Conservation (phyloP, 306 rosid genomes). For the Quillaja saponaria region DNA sequence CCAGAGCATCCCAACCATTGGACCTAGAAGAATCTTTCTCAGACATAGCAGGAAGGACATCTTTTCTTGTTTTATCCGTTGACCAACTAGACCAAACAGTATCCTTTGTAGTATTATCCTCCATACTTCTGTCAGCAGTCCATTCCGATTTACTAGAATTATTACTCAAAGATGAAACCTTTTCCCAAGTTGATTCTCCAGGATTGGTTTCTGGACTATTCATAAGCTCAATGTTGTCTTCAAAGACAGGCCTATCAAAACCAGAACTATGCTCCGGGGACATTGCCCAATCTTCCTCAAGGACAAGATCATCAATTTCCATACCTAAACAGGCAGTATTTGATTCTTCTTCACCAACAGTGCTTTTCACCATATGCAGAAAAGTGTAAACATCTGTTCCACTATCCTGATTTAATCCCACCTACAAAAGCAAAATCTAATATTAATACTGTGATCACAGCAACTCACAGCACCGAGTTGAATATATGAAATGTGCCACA, state of each 20-base stretch:
- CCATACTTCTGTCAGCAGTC: no score
- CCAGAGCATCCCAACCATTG: slow-evolving; percentile 34
- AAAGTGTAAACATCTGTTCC: slow-evolving; percentile 73
- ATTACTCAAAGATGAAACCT: slow-evolving; percentile 24
- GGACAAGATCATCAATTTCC: slow-evolving; percentile 68
- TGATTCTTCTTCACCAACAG: slow-evolving; percentile 53
- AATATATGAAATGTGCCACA: no score
- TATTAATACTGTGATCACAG: slow-evolving; percentile 14
- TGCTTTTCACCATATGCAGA: slow-evolving; percentile 60
- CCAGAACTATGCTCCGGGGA: slow-evolving; percentile 63
- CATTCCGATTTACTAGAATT: slow-evolving; percentile 13
- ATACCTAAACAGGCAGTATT: slow-evolving; percentile 67
- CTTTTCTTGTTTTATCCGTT: background rate
- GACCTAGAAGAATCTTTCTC: slow-evolving; percentile 18
- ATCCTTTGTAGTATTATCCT: slow-evolving; percentile 22
- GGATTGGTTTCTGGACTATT: slow-evolving; percentile 28
- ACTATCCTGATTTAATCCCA: slow-evolving; percentile 49
- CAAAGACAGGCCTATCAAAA: slow-evolving; percentile 69
- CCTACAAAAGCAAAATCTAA: slow-evolving; percentile 45
- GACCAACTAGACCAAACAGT: slow-evolving; percentile 29
- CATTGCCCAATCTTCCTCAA: slow-evolving; percentile 54
- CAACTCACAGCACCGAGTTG: slow-evolving; percentile 18
- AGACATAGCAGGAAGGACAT: slow-evolving; percentile 12
- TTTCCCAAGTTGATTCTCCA: slow-evolving; percentile 40
- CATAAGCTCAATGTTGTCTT: slow-evolving; percentile 51